These are phyloP conservation scores for Fusarium coicis DNA, from an alignment of 2,329 filamentous ascomycete genomes.

Conservation along the genomic window DNA sequence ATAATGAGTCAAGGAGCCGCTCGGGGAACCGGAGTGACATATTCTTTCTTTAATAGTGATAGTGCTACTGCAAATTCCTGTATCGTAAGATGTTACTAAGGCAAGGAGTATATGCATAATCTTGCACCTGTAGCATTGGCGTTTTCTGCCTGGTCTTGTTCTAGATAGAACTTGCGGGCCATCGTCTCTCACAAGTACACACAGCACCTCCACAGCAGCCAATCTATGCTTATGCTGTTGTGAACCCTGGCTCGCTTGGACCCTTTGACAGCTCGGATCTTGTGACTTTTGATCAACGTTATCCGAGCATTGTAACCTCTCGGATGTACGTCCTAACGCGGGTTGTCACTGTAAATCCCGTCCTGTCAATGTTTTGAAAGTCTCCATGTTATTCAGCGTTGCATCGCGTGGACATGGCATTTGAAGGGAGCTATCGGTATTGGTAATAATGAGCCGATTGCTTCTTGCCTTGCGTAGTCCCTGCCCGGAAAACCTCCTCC, in stretches of 20 bases:
- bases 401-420: neutral
- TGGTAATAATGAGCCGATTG: neutral
- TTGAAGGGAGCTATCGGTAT: neutral
- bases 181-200: neutral
- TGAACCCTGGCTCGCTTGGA: neutral
- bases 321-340: neutral
- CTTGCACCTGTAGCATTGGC: neutral
- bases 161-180: neutral
- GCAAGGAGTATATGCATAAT: too few relatives aligned
- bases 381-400: neutral
- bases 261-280: neutral
- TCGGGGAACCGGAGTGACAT: neutral
- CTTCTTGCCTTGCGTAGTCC: neutral
- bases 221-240: neutral
- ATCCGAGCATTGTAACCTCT: neutral
- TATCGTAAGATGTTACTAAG: neutral
- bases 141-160: neutral
- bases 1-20: neutral
- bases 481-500: neutral
- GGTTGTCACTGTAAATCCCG: neutral
- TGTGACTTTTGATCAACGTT: neutral
- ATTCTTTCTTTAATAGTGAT: too few relatives aligned
- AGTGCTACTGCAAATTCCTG: neutral
- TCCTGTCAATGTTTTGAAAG: neutral
- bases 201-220: neutral